These are phyloP conservation scores for Paxillus involutus DNA, from an alignment of 768 basidiomycete genomes.

Conservation along the genomic window DNA sequence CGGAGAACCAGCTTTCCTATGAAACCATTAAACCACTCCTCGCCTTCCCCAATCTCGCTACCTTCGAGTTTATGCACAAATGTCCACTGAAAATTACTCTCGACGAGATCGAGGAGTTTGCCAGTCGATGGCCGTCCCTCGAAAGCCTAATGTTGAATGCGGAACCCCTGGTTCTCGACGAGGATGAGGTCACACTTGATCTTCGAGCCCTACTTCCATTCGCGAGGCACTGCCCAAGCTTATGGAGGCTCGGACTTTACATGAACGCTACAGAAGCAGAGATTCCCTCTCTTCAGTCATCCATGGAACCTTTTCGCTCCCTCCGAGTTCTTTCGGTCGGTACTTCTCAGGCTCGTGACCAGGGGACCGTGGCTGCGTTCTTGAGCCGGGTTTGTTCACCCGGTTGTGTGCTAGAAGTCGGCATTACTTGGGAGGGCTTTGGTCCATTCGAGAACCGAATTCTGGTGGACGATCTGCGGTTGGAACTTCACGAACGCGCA, in stretches of 20 bases:
- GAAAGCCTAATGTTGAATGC: slow-evolving; percentile 45
- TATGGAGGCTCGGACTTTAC: slow-evolving; percentile 37
- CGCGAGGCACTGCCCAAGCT: slow-evolving; percentile 37
- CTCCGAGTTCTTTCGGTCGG: slow-evolving; percentile 43
- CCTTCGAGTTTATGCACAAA: slow-evolving; percentile 35
- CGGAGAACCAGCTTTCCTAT: slow-evolving; percentile 32
- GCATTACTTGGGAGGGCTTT: slow-evolving; percentile 47
- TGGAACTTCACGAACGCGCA: slow-evolving; percentile 24
- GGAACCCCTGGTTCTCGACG: slow-evolving; percentile 38
- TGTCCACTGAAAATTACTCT: slow-evolving; percentile 34
- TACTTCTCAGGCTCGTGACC: slow-evolving; percentile 44
- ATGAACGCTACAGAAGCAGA: slow-evolving; percentile 32
- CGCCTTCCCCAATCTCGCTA: slow-evolving; percentile 24
- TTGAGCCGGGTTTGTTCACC: slow-evolving; percentile 52
- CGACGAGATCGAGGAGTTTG: slow-evolving; percentile 46
- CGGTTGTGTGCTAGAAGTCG: slow-evolving; percentile 41
- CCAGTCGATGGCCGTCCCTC: slow-evolving; percentile 44
- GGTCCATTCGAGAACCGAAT: slow-evolving; percentile 10
- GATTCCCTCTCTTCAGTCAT: slow-evolving; percentile 3
- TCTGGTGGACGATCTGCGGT: slow-evolving; percentile 4
- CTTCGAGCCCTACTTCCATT: slow-evolving; percentile 40
- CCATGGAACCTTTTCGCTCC: slow-evolving; percentile 18
- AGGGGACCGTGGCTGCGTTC: slow-evolving; percentile 48
- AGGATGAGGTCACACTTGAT: slow-evolving; percentile 28
- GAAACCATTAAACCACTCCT: slow-evolving; percentile 38